phyloP scores from a whole-genome alignment of 2,329 filamentous ascomycete genomes.

The Camillea tinctor region DNA sequence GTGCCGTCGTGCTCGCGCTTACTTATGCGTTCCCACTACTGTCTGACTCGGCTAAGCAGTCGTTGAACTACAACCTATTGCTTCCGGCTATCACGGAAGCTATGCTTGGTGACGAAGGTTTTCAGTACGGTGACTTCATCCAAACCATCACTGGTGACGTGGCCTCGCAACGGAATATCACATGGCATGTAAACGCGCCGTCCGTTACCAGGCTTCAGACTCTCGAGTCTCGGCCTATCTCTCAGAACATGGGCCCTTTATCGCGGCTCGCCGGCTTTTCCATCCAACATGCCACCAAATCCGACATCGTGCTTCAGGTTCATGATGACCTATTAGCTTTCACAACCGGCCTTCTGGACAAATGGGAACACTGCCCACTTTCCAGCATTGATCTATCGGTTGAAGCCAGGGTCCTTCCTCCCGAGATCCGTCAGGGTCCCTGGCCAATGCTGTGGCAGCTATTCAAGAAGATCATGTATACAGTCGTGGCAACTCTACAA shows the following conservation, averaged over 20 bases:
- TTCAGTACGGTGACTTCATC: conserved; percentile 75
- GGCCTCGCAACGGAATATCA: conserved; percentile 55
- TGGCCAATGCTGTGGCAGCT: conserved; percentile 73
- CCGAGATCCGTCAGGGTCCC: conserved; percentile 64
- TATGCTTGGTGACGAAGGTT: conserved; percentile 69
- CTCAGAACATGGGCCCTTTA: conserved; percentile 66
- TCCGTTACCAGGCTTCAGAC: conserved; percentile 60
- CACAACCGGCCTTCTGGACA: conserved; percentile 61
- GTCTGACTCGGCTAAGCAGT: conserved; percentile 55
- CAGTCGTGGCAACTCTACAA: conserved; percentile 71
- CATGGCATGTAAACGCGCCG: conserved; percentile 61
- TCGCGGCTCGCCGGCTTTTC: conserved; percentile 65
- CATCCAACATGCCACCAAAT: conserved; percentile 52
- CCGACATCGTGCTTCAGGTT: conserved; percentile 44
- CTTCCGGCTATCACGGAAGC: conserved; percentile 68
- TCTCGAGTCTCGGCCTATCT: conserved; percentile 59
- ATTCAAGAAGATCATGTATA: conserved; percentile 73
- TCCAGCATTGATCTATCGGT: conserved; percentile 69
- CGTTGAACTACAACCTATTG: conserved; percentile 66
- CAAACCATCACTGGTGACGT: conserved; percentile 67
- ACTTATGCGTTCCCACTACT: conserved; percentile 76
- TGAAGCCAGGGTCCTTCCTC: conserved; percentile 61
- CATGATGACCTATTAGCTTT: conserved; percentile 68
- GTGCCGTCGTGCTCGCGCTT: conserved; percentile 66
- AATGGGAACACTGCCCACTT: conserved; percentile 74